Percentiles rank a stretch among this genome's conserved stretches.
phyloP scores from a whole-genome alignment of 805 yeast genomes.

The Saturnispora besseyi region DNA sequence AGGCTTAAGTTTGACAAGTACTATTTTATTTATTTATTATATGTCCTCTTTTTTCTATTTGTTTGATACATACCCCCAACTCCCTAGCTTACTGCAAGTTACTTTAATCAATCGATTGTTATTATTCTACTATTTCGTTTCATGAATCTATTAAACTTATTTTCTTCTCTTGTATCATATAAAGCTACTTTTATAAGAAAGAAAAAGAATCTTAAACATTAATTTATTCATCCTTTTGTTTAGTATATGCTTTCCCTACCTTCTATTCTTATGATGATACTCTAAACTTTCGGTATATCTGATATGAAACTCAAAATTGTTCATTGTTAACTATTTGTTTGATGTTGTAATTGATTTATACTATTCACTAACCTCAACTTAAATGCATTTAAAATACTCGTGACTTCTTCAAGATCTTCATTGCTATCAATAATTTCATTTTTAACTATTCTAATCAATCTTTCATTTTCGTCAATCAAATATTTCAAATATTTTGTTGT shows the following conservation, averaged over 20 bases:
- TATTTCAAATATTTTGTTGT: neutral
- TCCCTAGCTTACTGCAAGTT: neutral
- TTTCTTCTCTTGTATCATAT: too few species aligned
- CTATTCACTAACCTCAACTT: neutral
- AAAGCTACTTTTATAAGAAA: too few species aligned
- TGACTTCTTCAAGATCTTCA: neutral
- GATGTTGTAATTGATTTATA: neutral
- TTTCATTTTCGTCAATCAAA: neutral
- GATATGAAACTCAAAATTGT: neutral
- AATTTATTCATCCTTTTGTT: too few species aligned
- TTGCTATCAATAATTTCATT: neutral
- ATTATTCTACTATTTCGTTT: neutral
- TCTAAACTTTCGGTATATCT: neutral
- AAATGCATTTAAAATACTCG: neutral
- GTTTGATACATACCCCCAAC: constrained; percentile 1
- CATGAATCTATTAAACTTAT: neutral
- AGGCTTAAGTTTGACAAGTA: constrained; percentile 14
- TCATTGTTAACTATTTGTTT: neutral
- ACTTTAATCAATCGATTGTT: too few species aligned
- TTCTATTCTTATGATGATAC: too few species aligned
- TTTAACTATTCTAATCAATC: neutral
- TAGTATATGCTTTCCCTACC: too few species aligned
- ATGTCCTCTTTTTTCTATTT: neutral
- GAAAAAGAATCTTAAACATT: too few species aligned
- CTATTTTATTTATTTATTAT: neutral